Evolutionary conservation across 192 early-diverging fungal species (phyloP).

Genomic region (Powellomyces hirtus): DNA sequence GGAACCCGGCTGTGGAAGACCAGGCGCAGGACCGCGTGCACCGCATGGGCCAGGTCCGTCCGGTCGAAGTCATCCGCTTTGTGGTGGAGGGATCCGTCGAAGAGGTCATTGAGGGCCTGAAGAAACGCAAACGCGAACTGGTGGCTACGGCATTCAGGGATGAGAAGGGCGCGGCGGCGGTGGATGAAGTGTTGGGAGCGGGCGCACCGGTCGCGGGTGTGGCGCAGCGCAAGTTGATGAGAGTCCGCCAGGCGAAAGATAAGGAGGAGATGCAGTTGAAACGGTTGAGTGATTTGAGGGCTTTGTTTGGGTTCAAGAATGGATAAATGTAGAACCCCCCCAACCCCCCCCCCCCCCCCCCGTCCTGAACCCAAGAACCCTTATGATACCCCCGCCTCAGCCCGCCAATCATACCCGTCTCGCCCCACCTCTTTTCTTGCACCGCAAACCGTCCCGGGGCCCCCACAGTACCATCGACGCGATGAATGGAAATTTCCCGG

Average conservation of each 20-base stretch:
- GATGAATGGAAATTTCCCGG: too few relatives aligned
- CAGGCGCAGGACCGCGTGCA: conserved; percentile 63
- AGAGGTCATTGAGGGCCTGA: conserved; percentile 50
- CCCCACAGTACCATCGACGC: too few relatives aligned
- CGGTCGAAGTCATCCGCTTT: conserved; percentile 49
- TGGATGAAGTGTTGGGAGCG: neutral
- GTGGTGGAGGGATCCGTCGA: conserved; percentile 55
- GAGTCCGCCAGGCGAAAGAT: too few relatives aligned
- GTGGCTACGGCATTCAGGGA: conserved; percentile 45
- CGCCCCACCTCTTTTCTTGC: too few relatives aligned
- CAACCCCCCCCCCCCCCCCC: too few relatives aligned
- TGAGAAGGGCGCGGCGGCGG: neutral
- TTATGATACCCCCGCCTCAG: too few relatives aligned
- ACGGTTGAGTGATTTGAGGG: conserved; percentile 16
- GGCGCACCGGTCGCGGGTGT: neutral
- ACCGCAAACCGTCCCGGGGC: too few relatives aligned
- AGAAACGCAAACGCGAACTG: conserved; percentile 44
- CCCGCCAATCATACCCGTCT: too few relatives aligned
- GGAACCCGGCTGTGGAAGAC: conserved; percentile 62
- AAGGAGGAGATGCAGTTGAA: conserved; percentile 13
- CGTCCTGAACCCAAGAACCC: too few relatives aligned
- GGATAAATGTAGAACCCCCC: neutral
- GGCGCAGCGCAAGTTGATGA: neutral
- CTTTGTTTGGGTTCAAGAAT: conserved; percentile 13
- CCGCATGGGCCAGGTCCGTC: conserved; percentile 53